These are phyloP conservation scores for Saccharomycopsis synnaedendra DNA, from an alignment of 805 yeast genomes.

Conservation along the genomic window DNA sequence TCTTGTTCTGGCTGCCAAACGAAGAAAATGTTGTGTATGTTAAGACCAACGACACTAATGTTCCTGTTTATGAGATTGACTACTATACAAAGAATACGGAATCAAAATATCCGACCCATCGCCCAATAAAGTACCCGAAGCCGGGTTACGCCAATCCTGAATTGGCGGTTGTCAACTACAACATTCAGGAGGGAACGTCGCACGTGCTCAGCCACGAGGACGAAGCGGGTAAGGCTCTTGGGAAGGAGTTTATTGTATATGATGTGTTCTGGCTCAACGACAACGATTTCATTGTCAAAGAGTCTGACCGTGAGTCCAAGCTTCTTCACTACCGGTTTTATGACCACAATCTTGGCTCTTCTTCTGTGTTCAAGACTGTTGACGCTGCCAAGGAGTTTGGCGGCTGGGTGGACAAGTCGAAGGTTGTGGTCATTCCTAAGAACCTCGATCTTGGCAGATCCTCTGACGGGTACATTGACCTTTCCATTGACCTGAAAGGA, in stretches of 20 bases:
- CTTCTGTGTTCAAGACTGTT: conserved; percentile 31
- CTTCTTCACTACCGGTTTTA: conserved; percentile 37
- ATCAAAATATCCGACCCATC: conserved; percentile 45
- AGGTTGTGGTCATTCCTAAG: conserved; percentile 28
- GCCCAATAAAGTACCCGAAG: conserved; percentile 67
- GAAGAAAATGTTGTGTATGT: conserved; percentile 56
- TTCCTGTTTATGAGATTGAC: conserved; percentile 63
- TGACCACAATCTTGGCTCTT: conserved; percentile 22
- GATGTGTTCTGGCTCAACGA: conserved; percentile 49
- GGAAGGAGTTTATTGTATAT: conserved; percentile 44
- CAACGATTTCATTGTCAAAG: conserved; percentile 40
- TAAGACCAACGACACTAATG: conserved; percentile 61
- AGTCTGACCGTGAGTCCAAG: conserved; percentile 53
- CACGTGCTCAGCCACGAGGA: conserved; percentile 19
- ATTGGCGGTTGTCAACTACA: conserved; percentile 42
- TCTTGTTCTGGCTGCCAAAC: conserved; percentile 81
- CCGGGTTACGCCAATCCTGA: conserved; percentile 70
- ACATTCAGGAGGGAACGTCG: conserved; percentile 15
- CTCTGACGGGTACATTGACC: conserved; percentile 50
- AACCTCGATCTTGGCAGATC: conserved; percentile 21
- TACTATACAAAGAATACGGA: conserved; percentile 52
- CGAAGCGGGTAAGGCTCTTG: conserved; percentile 18
- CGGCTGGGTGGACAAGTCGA: conserved; percentile 53
- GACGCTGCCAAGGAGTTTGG: conserved; percentile 30
- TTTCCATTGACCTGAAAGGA: conserved; percentile 38